These are phyloP conservation scores for Populus euphratica DNA, from an alignment of 345 rosid species.

Conservation along the genomic window DNA sequence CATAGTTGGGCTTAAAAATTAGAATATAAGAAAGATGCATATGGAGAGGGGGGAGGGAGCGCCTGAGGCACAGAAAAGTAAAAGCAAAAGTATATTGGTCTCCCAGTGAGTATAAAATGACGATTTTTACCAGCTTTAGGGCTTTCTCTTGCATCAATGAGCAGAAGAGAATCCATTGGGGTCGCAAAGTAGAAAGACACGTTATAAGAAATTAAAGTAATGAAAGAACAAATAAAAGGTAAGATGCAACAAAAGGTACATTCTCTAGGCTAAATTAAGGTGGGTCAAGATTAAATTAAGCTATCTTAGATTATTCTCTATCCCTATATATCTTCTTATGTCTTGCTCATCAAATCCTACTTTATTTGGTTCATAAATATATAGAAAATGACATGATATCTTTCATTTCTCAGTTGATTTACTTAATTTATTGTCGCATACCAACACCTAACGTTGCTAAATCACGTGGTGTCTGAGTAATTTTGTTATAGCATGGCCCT, in stretches of 20 bases:
- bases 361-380: no score
- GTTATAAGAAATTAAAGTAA: background rate
- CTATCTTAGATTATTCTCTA: background rate
- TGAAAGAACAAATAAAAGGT: background rate
- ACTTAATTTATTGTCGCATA: background rate
- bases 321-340: background rate
- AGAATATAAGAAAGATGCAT: background rate
- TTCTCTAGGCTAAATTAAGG: background rate
- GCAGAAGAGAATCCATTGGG: conserved; percentile 18
- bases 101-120: conserved; percentile 6
- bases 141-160: conserved; percentile 37
- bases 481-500: background rate
- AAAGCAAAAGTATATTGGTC: conserved; percentile 18
- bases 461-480: no score
- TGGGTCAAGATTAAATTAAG: conserved; percentile 1
- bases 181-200: background rate
- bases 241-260: background rate
- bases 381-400: no score
- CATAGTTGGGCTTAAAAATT: background rate
- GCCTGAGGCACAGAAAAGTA: background rate
- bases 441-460: no score
- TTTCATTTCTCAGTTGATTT: background rate
- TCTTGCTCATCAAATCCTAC: no score
- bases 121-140: conserved; percentile 9
- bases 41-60: background rate